Evolutionary conservation across 2,329 filamentous ascomycete genomes (phyloP), one percentile per base, ranked within the genome.

Genomic region (Stagonosporopsis chrysanthemi): DNA sequence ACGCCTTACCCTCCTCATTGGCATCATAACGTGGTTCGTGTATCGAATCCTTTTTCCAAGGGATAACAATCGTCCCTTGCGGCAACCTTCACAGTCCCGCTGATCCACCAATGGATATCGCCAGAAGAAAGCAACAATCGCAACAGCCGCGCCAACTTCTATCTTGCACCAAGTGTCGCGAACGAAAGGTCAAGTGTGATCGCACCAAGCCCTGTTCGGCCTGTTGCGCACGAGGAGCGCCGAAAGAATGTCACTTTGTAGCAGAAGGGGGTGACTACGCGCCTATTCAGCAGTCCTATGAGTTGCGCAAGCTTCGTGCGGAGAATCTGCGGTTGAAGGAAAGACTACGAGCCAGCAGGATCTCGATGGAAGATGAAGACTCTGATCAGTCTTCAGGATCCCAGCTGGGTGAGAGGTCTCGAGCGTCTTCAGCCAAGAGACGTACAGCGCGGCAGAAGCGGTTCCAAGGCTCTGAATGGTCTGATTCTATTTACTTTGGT

Each of bases 111-210:
- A 38, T 61, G 41, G 59, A 68, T 14, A 36, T 46, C 23, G 63
- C 42, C 28, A 74, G 62, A 60, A 75, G 73, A 57, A 74, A 73
- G 56, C 73, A 77, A 54, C 74, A 74, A 62, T 66, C 77, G 44
- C 74, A 77, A 44, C 77, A 80, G 61, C 69, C 74, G 14, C 75
- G 79, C 49, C 79, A 81, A 58, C 70, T 80, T 4, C 70, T 81
- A 1, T 81, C 79, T 12, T 82, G 80, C 56, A 81, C 79, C 4
- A 81, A 81, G 60, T 82, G 80, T 63, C 73, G 79, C 46, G 79
- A 81, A 57, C 72, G 80, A 29, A 82, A 82, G 58, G 79, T 82
- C 53, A 81, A 81, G 78, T 82, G 80, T 61, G 80, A 81, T 71
- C 77, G 80, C 49, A 82, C 78, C 38, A 80, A 80, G 62, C 80